Base-by-base conservation (phyloP, 2,329 filamentous ascomycete species). In the Neurospora sp. region DNA sequence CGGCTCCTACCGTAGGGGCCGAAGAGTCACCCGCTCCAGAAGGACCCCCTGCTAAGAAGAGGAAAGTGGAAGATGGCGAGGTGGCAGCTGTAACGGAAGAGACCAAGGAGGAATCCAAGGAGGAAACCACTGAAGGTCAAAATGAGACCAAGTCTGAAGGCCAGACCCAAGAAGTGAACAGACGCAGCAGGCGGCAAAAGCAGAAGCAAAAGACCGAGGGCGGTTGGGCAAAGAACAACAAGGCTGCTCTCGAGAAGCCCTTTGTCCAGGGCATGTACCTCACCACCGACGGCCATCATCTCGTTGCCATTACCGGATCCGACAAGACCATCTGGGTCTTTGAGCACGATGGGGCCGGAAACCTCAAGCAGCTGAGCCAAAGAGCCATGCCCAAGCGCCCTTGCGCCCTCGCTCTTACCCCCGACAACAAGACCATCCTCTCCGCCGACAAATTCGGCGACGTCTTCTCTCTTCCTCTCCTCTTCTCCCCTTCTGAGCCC, bases 381-480 rank as follows among this genome's bases (percentile, higher is more conserved):
- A 88, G 93, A 79, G 82, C 81, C 70, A 96, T 98, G 91, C 92
- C 93, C 46, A 98, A 97, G 82, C 89, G 93, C 41, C 93, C 94
- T 12, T 95, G 90, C 77, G 89, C 91, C 41, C 83, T 98, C 70
- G 82, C 86, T 68, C 81, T 97, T 68, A 88, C 91, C 8, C 82
- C 87, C 46, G 90, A 94, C 77, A 85, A 88, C 72, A 84, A 85
- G 62, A 91, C 89, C 8, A 92, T 99, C 72, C 81, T 98, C 70
- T 89, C 88, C 72, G 95, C 89, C 68, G 96, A 99, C 83, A 99
- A 99, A 80, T 98, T 98, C 77, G 96, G 96, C 74, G 96, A 99
- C 79, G 95, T 97, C 71, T 98, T 97, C 81, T 87, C 92, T 11
- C 81, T 99, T 8, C 95, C 96, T 15, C 83, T 98, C 3, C 78